phyloP scores from a whole-genome alignment of 345 rosid species.

The Isatis tinctoria region DNA sequence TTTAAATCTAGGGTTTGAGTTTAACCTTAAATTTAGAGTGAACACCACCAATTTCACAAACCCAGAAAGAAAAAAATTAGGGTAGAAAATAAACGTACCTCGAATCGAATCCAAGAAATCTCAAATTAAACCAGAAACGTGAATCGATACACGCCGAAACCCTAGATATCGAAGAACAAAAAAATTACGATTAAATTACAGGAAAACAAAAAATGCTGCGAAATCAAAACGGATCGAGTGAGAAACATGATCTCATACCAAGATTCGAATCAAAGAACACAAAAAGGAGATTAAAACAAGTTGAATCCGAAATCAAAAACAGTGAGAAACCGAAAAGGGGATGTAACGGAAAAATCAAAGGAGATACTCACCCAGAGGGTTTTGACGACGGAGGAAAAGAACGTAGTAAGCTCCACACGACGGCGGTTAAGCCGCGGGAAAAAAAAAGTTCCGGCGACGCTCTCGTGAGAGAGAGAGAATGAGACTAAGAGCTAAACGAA shows the following conservation, averaged over 20 bases:
- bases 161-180: constrained; percentile 19
- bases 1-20: constrained; percentile 9
- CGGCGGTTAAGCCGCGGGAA: neutral
- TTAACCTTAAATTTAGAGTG: neutral
- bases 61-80: neutral
- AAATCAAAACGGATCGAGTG: constrained; percentile 11
- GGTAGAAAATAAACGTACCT: neutral
- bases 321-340: constrained; percentile 21
- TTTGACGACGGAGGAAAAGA: neutral
- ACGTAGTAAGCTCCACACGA: neutral
- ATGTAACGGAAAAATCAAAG: neutral
- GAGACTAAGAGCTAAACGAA: neutral
- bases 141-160: constrained; percentile 7
- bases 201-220: neutral
- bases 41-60: neutral
- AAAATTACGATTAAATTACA: neutral
- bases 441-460: constrained; percentile 1
- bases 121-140: neutral
- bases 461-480: constrained; percentile 11
- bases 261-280: constrained; percentile 12
- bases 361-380: neutral
- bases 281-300: neutral
- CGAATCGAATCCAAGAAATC: neutral
- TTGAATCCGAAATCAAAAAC: constrained; percentile 13
- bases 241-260: neutral